These are phyloP conservation scores for Rhododendron kiyosumense DNA, from an alignment of 148 eudicot genomes.

Conservation along the genomic window DNA sequence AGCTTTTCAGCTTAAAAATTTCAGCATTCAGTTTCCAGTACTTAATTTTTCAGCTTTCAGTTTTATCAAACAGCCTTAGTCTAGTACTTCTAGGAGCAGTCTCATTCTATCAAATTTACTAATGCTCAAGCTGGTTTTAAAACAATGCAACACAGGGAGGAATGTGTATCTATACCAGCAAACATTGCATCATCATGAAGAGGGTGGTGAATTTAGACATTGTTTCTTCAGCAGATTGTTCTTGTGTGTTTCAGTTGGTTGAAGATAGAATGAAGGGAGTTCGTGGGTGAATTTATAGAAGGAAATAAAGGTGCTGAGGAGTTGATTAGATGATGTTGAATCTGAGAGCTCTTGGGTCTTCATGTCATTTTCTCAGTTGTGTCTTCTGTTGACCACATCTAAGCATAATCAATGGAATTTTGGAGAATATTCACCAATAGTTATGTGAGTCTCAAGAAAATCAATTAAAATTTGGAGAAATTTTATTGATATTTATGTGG, in stretches of 20 bases:
- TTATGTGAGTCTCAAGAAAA: not conserved
- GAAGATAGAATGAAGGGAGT: not conserved
- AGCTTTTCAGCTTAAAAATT: no score
- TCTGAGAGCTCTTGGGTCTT: not conserved
- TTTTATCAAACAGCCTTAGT: no score
- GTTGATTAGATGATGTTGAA: not conserved
- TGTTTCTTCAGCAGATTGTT: constrained; percentile 1
- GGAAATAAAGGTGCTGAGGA: not conserved
- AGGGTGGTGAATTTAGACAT: constrained; percentile 17
- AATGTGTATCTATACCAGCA: not conserved
- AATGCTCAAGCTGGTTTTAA: not conserved
- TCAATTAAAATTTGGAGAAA: not conserved
- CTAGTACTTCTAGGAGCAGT: not conserved
- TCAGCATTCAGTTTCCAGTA: no score
- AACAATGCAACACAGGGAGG: not conserved
- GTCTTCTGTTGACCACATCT: not conserved
- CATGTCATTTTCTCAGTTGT: not conserved
- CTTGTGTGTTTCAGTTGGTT: not conserved
- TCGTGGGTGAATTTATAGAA: not conserved
- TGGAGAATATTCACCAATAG: not conserved
- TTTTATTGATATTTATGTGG: not conserved
- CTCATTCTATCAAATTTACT: not conserved
- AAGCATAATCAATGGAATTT: not conserved
- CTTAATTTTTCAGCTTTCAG: no score
- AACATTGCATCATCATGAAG: constrained; percentile 4